Evolutionary conservation across 768 basidiomycete species (phyloP).

Genomic region (Suillus subluteus): DNA sequence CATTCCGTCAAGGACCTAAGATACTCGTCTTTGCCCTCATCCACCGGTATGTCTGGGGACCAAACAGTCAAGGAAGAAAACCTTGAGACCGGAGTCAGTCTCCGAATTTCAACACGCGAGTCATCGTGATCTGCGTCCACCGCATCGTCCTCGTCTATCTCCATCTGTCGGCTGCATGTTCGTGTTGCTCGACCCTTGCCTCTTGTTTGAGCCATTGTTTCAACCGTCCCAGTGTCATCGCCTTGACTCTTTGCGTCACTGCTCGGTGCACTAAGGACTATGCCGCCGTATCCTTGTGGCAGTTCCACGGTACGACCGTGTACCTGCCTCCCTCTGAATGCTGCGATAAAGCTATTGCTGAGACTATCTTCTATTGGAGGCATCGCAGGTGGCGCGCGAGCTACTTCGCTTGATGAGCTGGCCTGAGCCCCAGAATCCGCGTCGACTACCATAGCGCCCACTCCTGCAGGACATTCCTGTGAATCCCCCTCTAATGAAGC

Average conservation of each 20-base stretch:
- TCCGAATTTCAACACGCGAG: conserved; percentile 27
- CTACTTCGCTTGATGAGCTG: background rate
- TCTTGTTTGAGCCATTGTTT: conserved; percentile 12
- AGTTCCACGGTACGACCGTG: conserved; percentile 66
- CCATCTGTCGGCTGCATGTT: conserved; percentile 29
- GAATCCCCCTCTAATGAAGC: background rate
- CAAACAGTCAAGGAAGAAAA: conserved; percentile 77
- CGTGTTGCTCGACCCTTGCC: conserved; percentile 19
- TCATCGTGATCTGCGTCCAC: conserved; percentile 27
- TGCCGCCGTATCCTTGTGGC: conserved; percentile 68
- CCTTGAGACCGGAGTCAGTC: conserved; percentile 50
- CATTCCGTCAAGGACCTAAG: conserved; percentile 70
- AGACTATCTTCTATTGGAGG: background rate
- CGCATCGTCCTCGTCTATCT: conserved; percentile 33
- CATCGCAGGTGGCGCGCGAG: background rate
- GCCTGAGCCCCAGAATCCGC: conserved; percentile 14
- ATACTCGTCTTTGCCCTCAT: conserved; percentile 76
- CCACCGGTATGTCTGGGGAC: conserved; percentile 72
- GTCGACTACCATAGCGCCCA: background rate
- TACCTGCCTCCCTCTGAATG: conserved; percentile 77
- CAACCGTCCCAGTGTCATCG: conserved; percentile 17
- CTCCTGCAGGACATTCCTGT: background rate
- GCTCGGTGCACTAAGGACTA: conserved; percentile 52
- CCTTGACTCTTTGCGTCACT: conserved; percentile 19
- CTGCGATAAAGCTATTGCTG: conserved; percentile 48